Conservation (phyloP, 371 early-diverging fungal genomes). For the Rhizopus microsporus region DNA sequence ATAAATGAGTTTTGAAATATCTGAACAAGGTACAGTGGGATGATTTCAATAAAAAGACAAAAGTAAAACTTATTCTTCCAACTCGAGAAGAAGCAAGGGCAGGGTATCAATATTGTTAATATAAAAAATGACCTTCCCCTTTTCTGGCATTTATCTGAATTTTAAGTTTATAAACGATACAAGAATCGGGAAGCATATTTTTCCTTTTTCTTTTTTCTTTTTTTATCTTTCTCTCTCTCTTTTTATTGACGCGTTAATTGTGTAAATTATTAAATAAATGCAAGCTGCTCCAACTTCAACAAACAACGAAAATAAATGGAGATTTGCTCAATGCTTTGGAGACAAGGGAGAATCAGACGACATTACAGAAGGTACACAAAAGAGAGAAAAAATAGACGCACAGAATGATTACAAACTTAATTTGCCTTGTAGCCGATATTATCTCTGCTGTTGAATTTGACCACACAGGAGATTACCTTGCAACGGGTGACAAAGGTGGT, state of each 20-base stretch:
- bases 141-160: too few species aligned
- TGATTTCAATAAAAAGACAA: too few species aligned
- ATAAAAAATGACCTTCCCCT: too few species aligned
- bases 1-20: too few species aligned
- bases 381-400: background rate
- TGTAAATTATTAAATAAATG: slow-evolving; percentile 5
- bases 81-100: too few species aligned
- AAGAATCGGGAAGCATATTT: background rate
- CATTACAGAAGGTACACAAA: slow-evolving; percentile 93
- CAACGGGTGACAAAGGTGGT: slow-evolving; percentile 93
- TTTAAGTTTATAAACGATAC: too few species aligned
- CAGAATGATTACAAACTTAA: background rate
- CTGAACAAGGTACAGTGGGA: too few species aligned
- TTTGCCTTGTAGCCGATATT: slow-evolving; percentile 74
- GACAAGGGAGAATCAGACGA: slow-evolving; percentile 98
- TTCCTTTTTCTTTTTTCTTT: background rate
- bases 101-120: too few species aligned
- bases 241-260: background rate
- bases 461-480: slow-evolving; percentile 87
- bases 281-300: slow-evolving; percentile 7
- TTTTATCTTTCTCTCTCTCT: background rate
- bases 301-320: slow-evolving; percentile 77
- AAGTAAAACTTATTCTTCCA: too few species aligned
- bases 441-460: slow-evolving; percentile 97
- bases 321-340: slow-evolving; percentile 98